Evolutionary conservation across 1,284 basidiomycete genomes (phyloP), one percentile per base, ranked within the genome.

Genomic region (Cutaneotrichosporon spelunceum): DNA sequence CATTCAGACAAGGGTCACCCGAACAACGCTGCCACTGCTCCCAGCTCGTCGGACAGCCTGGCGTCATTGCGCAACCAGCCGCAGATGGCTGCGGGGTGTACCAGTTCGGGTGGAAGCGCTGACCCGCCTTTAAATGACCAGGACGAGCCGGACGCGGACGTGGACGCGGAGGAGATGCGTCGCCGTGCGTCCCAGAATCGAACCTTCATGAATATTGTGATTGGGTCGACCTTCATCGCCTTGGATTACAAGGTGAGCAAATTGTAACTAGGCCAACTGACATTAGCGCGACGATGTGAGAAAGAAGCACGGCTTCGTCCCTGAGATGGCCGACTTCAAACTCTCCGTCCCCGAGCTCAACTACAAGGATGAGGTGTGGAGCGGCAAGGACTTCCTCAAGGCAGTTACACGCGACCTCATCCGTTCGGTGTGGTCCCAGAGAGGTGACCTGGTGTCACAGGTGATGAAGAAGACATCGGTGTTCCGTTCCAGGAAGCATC

Each of bases 351-450:
- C 84, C 4, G 71, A 73, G 14, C 76, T 96, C 53, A 87, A 89
- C 70, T 94, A 92, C 77, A 84, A 86, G 66, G 92, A 94, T 74
- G 87, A 91, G 76, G 93, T 91, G 0, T 92, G 87, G 85, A 78
- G 90, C 83, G 91, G 91, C 67, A 88, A 91, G 73, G 90, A 93
- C 64, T 72, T 93, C 34, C 87, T 91, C 19, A 86, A 90, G 67
- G 86, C 85, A 54, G 88, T 92, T 54, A 90, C 88, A 75, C 86
- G 88, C 70, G 78, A 79, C 62, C 72, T 77, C 60, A 70, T 74
- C 30, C 70, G 69, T 47, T 71, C 72, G 26, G 72, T 75, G 1
- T 79, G 78, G 77, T 71, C 73, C 9, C 80, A 81, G 53, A 76
- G 72, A 33, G 76, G 76, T 3, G 78, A 78, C 56, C 57, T 80